Percentiles rank a stretch among this genome's conserved stretches.
phyloP scores from a whole-genome alignment of 352 stramenopile species.

The Globisporangium recalcitrans region DNA sequence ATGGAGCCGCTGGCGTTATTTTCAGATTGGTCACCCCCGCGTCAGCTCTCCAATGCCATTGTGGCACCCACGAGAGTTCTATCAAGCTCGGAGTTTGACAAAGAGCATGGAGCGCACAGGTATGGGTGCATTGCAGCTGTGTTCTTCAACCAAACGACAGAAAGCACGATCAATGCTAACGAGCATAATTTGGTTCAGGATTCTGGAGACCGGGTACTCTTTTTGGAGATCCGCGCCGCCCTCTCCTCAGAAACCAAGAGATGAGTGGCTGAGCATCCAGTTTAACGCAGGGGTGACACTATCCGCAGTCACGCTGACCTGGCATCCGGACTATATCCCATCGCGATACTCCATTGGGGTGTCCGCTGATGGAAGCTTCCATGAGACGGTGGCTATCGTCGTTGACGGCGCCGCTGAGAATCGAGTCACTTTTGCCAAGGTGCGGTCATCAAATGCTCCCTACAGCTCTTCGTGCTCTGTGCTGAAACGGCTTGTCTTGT shows the following conservation, averaged over 20 bases:
- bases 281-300: constrained; percentile 44
- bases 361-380: constrained; percentile 39
- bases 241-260: constrained; percentile 16
- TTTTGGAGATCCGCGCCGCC: constrained; percentile 45
- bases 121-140: neutral
- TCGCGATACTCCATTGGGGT: constrained; percentile 36
- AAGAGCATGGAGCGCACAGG: constrained; percentile 44
- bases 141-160: neutral
- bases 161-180: neutral
- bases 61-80: constrained; percentile 42
- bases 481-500: neutral
- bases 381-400: constrained; percentile 48
- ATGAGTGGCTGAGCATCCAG: constrained; percentile 53
- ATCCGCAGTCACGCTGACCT: constrained; percentile 39
- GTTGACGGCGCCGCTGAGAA: constrained; percentile 22
- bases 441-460: constrained; percentile 12
- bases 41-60: constrained; percentile 38
- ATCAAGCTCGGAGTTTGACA: constrained; percentile 54
- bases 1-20: constrained; percentile 71
- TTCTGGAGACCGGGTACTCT: constrained; percentile 27
- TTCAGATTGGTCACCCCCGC: constrained; percentile 68
- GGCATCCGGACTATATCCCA: constrained; percentile 37
- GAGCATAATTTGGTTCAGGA: constrained; percentile 15
- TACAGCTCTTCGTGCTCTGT: neutral
- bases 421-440: constrained; percentile 44